Base-by-base conservation (phyloP, 768 basidiomycete genomes). In the Ephemerocybe angulata region DNA sequence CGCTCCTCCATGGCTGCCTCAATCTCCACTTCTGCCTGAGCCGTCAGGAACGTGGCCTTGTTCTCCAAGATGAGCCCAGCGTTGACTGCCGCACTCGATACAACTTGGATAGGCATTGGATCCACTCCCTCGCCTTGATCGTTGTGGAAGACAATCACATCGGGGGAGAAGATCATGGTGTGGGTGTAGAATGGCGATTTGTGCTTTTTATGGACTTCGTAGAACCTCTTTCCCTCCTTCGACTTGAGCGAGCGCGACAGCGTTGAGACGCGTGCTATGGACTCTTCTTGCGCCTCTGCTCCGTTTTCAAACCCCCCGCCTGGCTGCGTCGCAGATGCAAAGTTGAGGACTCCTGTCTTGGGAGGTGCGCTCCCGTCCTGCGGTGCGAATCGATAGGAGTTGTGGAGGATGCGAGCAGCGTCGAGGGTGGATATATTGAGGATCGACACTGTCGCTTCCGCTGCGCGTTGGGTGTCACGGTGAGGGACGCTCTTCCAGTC, bases 201-300 rank as follows among this genome's bases (percentile, higher is more conserved):
- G 57, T 73, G 54, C 62, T 73, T 28, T 25, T 72, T 72, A 65
- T 91, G 89, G n/a, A 82, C 64, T 2, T 67, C 68, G 65, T 92
- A 88, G 70, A 88, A 91, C 37, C 76, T 73, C 41, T 79, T 71
- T 0, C 81, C 84, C 4, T 72, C 73, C 15, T 68, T 65, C 10
- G 84, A 80, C 62, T 76, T 74, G 53, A 91, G 83, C 7, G 84
- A 78, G 1, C 78, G 72, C 59, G 85, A 88, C 6, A 92, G 70
- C 4, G 85, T 86, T 12, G 88, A 89, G 4, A 87, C 81, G 40
- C 89, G 83, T 10, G 89, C 88, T 61, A 92, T 79, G 35, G 84
- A 85, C 66, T 92, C 89, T 66, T 92, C 90, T 62, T 92, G 89
- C 2, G 90, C 89, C 55, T 84, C 81, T 0, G 87, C 82, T 15